Conservation (phyloP, 139 green algal genomes). For the Prasinococcaceae sp. region DNA sequence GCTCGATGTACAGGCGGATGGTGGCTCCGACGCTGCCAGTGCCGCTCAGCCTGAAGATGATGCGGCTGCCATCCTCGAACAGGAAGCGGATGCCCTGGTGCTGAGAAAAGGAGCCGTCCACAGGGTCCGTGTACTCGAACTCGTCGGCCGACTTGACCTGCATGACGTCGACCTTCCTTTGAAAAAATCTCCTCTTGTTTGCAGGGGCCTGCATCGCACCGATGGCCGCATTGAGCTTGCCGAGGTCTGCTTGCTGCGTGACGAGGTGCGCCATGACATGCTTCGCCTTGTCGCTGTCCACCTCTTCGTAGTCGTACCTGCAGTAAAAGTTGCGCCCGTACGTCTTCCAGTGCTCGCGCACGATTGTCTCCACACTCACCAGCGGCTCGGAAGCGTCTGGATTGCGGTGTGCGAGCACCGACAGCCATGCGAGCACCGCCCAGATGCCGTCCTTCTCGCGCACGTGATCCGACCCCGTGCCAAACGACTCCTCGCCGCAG, state of each 20-base stretch:
- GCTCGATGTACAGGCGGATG: constrained; percentile 94
- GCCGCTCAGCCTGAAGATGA: constrained; percentile 73
- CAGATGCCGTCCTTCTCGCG: constrained; percentile 40
- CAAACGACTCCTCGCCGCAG: constrained; percentile 46
- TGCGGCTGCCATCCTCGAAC: constrained; percentile 26
- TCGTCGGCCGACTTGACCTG: constrained; percentile 22
- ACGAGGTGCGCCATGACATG: constrained; percentile 21
- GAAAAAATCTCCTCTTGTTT: neutral
- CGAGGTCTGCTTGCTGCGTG: constrained; percentile 6
- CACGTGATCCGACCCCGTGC: constrained; percentile 32
- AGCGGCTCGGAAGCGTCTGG: constrained; percentile 9
- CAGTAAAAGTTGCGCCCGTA: constrained; percentile 34
- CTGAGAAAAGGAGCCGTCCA: constrained; percentile 27
- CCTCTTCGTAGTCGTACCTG: constrained; percentile 32
- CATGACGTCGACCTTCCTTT: constrained; percentile 12
- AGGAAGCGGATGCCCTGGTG: constrained; percentile 33
- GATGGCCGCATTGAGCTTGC: constrained; percentile 5
- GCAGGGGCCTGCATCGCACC: neutral
- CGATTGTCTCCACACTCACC: constrained; percentile 33
- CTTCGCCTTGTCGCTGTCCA: constrained; percentile 18
- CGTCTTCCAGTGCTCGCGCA: constrained; percentile 25
- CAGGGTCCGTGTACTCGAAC: constrained; percentile 32
- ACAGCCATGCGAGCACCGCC: constrained; percentile 39
- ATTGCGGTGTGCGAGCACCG: constrained; percentile 31
- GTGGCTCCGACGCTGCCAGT: constrained; percentile 81